A percentile compares a stretch with the other conserved stretches of the same genome.
phyloP scores from a whole-genome alignment of 495 filamentous ascomycete species.

The Thozetella sp. region DNA sequence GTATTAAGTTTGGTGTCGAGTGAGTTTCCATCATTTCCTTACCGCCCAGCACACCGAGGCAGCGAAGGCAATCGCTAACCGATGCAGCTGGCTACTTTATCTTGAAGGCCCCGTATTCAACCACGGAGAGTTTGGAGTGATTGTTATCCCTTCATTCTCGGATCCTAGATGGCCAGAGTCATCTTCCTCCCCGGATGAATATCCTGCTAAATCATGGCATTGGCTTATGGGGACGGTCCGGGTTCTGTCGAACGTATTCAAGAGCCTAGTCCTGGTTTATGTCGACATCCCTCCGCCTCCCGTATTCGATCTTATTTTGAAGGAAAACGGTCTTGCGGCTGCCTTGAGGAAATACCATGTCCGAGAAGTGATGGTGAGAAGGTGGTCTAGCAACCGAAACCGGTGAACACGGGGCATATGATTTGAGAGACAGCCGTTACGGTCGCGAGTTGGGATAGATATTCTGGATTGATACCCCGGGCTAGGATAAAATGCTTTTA shows the following conservation, averaged over 20 bases:
- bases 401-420: constrained; percentile 11
- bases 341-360: constrained; percentile 75
- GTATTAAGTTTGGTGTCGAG: constrained; percentile 93
- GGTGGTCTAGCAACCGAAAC: constrained; percentile 84
- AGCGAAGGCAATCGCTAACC: neutral
- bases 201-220: constrained; percentile 69
- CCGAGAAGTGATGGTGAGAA: constrained; percentile 76
- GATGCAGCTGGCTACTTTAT: constrained; percentile 79
- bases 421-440: no score
- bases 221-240: constrained; percentile 92
- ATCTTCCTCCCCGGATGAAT: constrained; percentile 30
- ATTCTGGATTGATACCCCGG: no score
- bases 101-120: constrained; percentile 92
- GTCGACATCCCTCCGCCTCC: constrained; percentile 85
- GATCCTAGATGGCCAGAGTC: constrained; percentile 71
- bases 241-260: constrained; percentile 86
- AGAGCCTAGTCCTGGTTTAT: constrained; percentile 84
- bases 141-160: constrained; percentile 81
- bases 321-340: constrained; percentile 56
- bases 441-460: no score
- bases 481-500: no score
- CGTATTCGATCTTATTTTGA: constrained; percentile 33
- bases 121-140: constrained; percentile 88
- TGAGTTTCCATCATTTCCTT: neutral
- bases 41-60: no score